Base-by-base conservation (phyloP, 140 eudicot species). In the Anethum foeniculum region DNA sequence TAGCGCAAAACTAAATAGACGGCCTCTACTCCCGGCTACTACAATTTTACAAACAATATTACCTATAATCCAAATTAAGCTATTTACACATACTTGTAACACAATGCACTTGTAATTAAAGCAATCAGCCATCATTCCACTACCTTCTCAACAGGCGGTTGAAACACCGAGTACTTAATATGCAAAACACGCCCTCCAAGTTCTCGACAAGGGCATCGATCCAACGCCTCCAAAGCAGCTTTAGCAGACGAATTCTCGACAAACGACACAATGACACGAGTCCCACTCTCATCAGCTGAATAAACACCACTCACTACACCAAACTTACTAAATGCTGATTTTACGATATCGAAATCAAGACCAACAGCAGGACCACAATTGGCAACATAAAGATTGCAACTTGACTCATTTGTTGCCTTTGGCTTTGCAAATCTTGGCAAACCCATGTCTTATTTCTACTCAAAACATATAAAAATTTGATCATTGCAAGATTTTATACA, bases 291-390 rank as follows among this genome's bases (percentile, higher is more conserved):
- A 56, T 95, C 99, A 69, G 99, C 99, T 73, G 90, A 88, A 80
- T 85, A 89, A 23, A 95, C 99, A 51, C 99, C 99, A 71, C 80
- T 86, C 0, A 95, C 87, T 44, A 82, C 80, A 39, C 99, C 99
- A 52, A 77, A 92, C 1, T 79, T 52, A 51, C 88, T 81, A 81
- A 95, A 95, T 16, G 86, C 92, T 38, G 93, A 84, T 21, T 88
- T 85, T 54, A 94, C 90, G 36, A 81, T 25, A 25, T 90, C 91
- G 58, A 86, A 85, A 48, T 90, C 80, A 51, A 92, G 89, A 43
- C 96, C 97, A 51, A 95, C 91, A 48, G 97, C 93, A 14, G 99
- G 99, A 11, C 99, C 99, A 79, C 97, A 92, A 81, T 95, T 95
- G 28, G 99, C 97, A 44, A 95, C 97, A 71, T 88, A 95, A 64